Base-by-base conservation (phyloP, 2,329 filamentous ascomycete genomes). In the Neofusicoccum parvum region DNA sequence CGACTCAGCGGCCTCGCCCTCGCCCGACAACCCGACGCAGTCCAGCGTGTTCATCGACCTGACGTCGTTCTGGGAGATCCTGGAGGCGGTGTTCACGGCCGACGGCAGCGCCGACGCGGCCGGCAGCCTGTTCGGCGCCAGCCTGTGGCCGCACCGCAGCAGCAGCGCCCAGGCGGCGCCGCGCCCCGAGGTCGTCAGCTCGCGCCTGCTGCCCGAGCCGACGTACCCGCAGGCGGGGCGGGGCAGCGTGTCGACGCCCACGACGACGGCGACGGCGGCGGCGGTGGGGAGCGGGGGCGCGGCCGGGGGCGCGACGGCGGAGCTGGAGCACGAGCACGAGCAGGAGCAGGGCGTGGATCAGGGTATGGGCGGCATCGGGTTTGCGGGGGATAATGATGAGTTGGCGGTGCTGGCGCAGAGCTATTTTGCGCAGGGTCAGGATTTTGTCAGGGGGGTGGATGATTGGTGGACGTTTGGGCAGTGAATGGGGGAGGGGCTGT, bases 1-100 rank as follows among this genome's bases (percentile, higher is more conserved):
- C 45, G 76, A 50, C 48, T 62, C 54, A 3, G 48, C 53, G 4
- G 43, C 48, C 15, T 34, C 54, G 7, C 45, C 56, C 32, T 20
- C 56, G 17, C 76, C 60, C 68, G 23, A 23, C 23, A 23, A 23
- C 23, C 23, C 23, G 2, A 23, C 23, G 23, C 23, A 81, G 7
- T 72, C 23, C 32, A 50, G 45, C 59, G 59, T 62, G 34, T 62
- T 81, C 1, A 82, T 83, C 43, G 80, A 83, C 62, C 75, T 83
- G 0, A 80, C 78, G 3, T 75, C 79, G 23, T 83, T 83, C 69
- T 83, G 81, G 78, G 80, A 82, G 65, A 81, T 83, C 11, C 73
- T 83, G 1, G 81, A 83, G 69, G 82, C 81, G 62, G 79, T 80
- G 0, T 80, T 78, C 9, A 78, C 78, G 11, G 77, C 75, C 56